Evolutionary conservation across 305 asterid species (phyloP).

Genomic region (Ilex paraguariensis): DNA sequence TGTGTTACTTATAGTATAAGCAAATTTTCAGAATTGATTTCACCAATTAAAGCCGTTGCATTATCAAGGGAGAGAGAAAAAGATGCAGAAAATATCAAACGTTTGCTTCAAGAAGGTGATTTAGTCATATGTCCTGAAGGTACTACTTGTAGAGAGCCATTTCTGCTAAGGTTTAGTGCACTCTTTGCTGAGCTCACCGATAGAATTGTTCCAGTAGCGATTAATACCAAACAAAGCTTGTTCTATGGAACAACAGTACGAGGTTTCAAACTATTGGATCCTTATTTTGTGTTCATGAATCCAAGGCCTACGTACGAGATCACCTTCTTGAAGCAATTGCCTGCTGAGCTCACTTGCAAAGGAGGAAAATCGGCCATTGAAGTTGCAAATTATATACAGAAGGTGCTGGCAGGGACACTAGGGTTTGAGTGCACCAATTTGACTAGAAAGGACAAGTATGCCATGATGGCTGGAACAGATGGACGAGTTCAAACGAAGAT

Average conservation of each 20-base stretch:
- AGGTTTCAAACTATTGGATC: not conserved
- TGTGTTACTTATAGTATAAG: not conserved
- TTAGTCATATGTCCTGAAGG: constrained; percentile 4
- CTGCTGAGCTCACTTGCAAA: not conserved
- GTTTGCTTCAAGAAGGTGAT: not conserved
- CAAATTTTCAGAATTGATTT: constrained; percentile 1
- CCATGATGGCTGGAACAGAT: constrained; percentile 4
- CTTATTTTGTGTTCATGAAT: constrained; percentile 5
- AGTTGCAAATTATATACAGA: constrained; percentile 1
- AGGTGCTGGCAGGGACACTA: not conserved
- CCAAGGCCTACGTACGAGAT: constrained; percentile 5
- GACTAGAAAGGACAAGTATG: constrained; percentile 2
- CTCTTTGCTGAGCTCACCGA: constrained; percentile 1
- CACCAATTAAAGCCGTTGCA: constrained; percentile 1
- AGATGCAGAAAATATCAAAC: constrained; percentile 7
- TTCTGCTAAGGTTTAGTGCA: constrained; percentile 1
- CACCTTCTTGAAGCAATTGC: constrained; percentile 4
- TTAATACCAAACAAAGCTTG: constrained; percentile 3
- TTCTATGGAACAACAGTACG: constrained; percentile 5
- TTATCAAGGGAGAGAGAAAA: constrained; percentile 4
- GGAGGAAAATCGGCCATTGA: constrained; percentile 3
- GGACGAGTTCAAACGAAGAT: too few relatives aligned
- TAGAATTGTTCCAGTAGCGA: constrained; percentile 4
- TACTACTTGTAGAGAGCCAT: constrained; percentile 2
- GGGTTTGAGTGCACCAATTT: constrained; percentile 5